phyloP scores from a whole-genome alignment of 257 asterid genomes.

The Solanum ahanhuiri region DNA sequence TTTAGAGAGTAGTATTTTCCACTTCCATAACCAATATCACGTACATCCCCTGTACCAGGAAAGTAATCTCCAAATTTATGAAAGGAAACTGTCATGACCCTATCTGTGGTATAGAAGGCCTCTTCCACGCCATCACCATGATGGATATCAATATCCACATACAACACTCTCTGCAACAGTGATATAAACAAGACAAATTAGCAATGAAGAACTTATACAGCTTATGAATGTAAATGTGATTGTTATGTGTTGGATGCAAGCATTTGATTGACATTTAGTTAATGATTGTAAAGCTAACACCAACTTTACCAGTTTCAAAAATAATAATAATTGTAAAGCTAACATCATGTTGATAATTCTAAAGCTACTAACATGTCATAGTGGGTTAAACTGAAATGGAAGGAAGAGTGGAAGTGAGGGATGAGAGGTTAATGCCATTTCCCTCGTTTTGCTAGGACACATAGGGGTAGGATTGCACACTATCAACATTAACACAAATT shows the following conservation, averaged over 20 bases:
- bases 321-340: neutral
- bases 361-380: neutral
- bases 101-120: constrained; percentile 35
- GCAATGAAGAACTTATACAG: neutral
- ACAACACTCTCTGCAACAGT: constrained; percentile 26
- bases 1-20: no score
- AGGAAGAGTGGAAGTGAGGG: neutral
- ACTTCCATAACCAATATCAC: constrained; percentile 23
- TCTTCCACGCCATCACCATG: constrained; percentile 36
- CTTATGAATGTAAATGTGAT: neutral
- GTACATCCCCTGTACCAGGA: constrained; percentile 32
- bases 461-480: neutral
- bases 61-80: constrained; percentile 39
- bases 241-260: neutral
- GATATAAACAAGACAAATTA: constrained; percentile 5
- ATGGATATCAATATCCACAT: constrained; percentile 36
- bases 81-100: constrained; percentile 41
- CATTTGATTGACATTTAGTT: neutral
- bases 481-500: neutral
- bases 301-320: neutral
- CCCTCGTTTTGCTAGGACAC: neutral
- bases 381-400: neutral
- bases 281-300: neutral
- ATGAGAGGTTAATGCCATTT: neutral
- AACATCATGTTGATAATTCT: neutral